Percentiles rank a stretch among this genome's conserved stretches.
Conservation (phyloP, 2,329 filamentous ascomycete genomes). For the Pyrenophora tritici-repentis region DNA sequence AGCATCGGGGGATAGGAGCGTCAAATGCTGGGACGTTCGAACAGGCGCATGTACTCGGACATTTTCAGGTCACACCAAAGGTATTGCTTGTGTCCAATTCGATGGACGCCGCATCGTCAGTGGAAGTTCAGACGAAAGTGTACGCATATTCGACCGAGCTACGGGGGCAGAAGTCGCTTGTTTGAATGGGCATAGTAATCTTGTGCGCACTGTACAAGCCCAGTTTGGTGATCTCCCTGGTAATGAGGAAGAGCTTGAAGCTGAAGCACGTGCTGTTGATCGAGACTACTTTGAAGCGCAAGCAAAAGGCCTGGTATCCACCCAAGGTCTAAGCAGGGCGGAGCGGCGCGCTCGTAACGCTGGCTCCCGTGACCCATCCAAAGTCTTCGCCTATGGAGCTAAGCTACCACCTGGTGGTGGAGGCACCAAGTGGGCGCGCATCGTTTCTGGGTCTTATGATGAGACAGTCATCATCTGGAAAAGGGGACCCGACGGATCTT, state of each 20-base stretch:
- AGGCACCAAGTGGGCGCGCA: constrained; percentile 86
- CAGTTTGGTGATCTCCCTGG: constrained; percentile 89
- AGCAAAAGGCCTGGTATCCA: constrained; percentile 50
- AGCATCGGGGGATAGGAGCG: constrained; percentile 88
- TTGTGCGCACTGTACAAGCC: constrained; percentile 93
- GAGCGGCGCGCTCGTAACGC: constrained; percentile 60
- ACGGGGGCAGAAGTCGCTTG: constrained; percentile 89
- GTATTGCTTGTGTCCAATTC: constrained; percentile 96
- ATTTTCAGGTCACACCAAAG: constrained; percentile 86
- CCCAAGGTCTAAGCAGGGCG: constrained; percentile 35
- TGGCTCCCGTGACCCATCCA: constrained; percentile 74
- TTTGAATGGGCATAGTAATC: constrained; percentile 76
- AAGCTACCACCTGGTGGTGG: constrained; percentile 90
- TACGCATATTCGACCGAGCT: constrained; percentile 89
- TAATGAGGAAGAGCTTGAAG: constrained; percentile 73
- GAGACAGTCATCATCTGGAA: constrained; percentile 96
- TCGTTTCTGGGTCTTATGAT: constrained; percentile 96
- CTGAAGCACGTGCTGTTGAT: constrained; percentile 75
- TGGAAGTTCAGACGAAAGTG: constrained; percentile 93
- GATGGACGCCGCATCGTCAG: constrained; percentile 92
- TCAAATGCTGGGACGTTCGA: constrained; percentile 94
- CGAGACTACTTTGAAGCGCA: constrained; percentile 69
- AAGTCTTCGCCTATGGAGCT: constrained; percentile 80
- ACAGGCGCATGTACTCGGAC: constrained; percentile 76
- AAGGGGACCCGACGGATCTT: constrained; percentile 80